Conservation (phyloP, 139 green algal species). For the Coelastrella sp. region DNA sequence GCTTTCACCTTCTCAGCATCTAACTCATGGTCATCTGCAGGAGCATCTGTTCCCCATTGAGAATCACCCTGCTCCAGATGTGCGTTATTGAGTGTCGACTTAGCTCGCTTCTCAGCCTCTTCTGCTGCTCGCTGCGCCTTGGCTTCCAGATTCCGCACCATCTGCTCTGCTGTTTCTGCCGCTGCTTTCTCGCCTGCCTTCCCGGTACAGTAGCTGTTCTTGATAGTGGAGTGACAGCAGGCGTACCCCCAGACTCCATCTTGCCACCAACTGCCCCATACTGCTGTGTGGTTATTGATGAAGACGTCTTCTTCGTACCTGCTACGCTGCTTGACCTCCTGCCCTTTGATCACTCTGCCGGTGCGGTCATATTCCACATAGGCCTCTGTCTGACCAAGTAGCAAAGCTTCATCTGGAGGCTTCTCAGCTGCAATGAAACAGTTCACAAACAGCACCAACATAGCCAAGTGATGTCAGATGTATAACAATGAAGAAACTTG, state of each 20-base stretch:
- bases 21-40: conserved; percentile 46
- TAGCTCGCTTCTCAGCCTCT: conserved; percentile 55
- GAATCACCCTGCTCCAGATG: conserved; percentile 57
- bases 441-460: background rate
- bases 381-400: conserved; percentile 86
- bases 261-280: conserved; percentile 96
- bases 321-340: conserved; percentile 65
- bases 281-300: conserved; percentile 94
- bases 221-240: conserved; percentile 90
- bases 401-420: conserved; percentile 72
- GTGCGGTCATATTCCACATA: conserved; percentile 97
- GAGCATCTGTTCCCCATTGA: background rate
- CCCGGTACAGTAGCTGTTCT: conserved; percentile 94
- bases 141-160: conserved; percentile 74
- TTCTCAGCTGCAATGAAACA: conserved; percentile 37
- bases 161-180: conserved; percentile 61
- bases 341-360: conserved; percentile 76
- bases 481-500: too few species aligned
- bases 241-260: conserved; percentile 94
- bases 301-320: conserved; percentile 97
- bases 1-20: conserved; percentile 76
- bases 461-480: too few species aligned
- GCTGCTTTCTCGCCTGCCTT: conserved; percentile 55
- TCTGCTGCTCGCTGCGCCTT: conserved; percentile 54
- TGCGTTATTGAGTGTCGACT: conserved; percentile 61